Base-by-base conservation (phyloP, 2,329 filamentous ascomycete genomes). In the Tympanopsis confertula region DNA sequence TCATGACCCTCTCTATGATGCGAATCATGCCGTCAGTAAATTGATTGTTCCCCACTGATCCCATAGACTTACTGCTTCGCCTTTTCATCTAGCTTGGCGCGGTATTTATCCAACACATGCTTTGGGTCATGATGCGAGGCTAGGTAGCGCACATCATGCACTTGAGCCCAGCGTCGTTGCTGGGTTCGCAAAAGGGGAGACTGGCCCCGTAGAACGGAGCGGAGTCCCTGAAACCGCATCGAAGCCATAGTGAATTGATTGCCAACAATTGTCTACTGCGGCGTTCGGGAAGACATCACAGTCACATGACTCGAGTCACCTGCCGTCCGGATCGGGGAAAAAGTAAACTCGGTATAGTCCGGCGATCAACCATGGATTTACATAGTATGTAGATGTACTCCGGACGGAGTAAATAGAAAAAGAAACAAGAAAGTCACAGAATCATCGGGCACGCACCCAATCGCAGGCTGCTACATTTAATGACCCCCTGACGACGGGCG, bases 131-230 rank as follows among this genome's bases (percentile, higher is more conserved):
- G 74, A 43, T 87, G 84, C 13, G 86, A 91, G 43, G 82, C 82
- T 35, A 94, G 73, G 67, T 89, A 94, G 45, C 88, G 86, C 35
- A 94, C 79, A 59, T 95, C 86, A 58, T 93, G 86, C 20, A 95
- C 87, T 51, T 86, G 86, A 2, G 89, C 89, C 82, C 86, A 93
- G 55, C 88, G 78, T 39, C 81, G 76, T 59, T 95, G 89, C 47
- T 5, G 20, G 12, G 18, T 19, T 18, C 30, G 30, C 15, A 15
- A 10, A 10, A 33, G 15, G 7, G 30, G 15, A 7, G 30, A 10
- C 17, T 7, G 10, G 7, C 30, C 30, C 10, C 15, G 30, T 15
- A 33, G 30, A 15, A 33, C 10, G 10, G 30, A 33, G 7, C 15
- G 30, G 15, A 33, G 17, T 17, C 10, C 10, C 10, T 7, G 15